Conservation (phyloP, 306 rosid genomes). For the Cicer cuneatum region DNA sequence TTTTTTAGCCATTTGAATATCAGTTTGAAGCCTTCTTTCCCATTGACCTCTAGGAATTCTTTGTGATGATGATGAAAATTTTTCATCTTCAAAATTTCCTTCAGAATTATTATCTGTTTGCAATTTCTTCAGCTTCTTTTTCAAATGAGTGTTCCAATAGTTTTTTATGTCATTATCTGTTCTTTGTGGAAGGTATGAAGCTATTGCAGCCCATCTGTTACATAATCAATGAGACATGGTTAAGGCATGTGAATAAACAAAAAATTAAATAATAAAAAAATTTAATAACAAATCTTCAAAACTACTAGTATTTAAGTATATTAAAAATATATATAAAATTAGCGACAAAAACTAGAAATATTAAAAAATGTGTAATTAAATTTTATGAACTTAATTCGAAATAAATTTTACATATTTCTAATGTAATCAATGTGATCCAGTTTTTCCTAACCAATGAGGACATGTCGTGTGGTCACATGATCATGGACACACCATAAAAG, state of each 20-base stretch:
- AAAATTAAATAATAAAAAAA: neutral
- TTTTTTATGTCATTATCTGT: slow-evolving; percentile 55
- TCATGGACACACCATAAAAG: too few relatives aligned
- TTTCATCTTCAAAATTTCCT: slow-evolving; percentile 15
- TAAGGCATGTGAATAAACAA: slow-evolving; percentile 18
- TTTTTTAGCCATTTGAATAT: slow-evolving; percentile 53
- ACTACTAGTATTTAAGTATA: neutral
- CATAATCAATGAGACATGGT: slow-evolving; percentile 29
- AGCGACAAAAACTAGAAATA: neutral
- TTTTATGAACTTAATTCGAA: too few relatives aligned
- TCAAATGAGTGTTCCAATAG: slow-evolving; percentile 52
- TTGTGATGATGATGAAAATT: slow-evolving; percentile 17
- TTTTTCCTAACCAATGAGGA: slow-evolving; percentile 17
- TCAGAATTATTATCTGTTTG: slow-evolving; percentile 19
- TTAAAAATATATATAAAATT: neutral
- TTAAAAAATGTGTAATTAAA: too few relatives aligned
- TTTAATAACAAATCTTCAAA: neutral
- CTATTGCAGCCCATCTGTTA: slow-evolving; percentile 53
- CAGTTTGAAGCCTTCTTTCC: slow-evolving; percentile 52
- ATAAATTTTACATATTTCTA: too few relatives aligned
- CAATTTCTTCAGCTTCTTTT: slow-evolving; percentile 47
- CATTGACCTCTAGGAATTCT: slow-evolving; percentile 49
- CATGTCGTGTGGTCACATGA: too few relatives aligned
- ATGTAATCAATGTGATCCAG: slow-evolving; percentile 33
- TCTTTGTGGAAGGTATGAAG: slow-evolving; percentile 51